Conservation (phyloP, 805 yeast species). For the Wickerhamomyces rabaulensis region DNA sequence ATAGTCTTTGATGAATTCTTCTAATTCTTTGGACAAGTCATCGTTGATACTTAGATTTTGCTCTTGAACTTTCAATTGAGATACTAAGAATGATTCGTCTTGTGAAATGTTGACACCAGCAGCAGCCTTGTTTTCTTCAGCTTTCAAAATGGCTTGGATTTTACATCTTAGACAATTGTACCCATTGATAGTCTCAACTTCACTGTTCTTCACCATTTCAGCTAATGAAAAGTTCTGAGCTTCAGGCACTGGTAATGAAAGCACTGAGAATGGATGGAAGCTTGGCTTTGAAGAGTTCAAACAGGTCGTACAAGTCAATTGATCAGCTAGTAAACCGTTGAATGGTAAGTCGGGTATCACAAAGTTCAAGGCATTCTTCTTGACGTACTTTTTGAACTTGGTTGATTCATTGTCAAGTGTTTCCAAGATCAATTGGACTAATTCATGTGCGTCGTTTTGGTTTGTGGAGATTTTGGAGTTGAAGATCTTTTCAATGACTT, state of each 20-base stretch:
- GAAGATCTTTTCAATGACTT: slow-evolving; percentile 65
- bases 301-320: slow-evolving; percentile 68
- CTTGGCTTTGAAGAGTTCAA: slow-evolving; percentile 52
- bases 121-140: slow-evolving; percentile 23
- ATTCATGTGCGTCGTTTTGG: slow-evolving; percentile 95
- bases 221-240: slow-evolving; percentile 39
- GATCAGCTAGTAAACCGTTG: slow-evolving; percentile 59
- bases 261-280: slow-evolving; percentile 58
- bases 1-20: slow-evolving; percentile 42
- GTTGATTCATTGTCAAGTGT: slow-evolving; percentile 65
- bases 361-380: slow-evolving; percentile 12
- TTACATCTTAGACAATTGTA: slow-evolving; percentile 79
- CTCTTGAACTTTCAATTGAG: slow-evolving; percentile 31
- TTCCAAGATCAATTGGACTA: slow-evolving; percentile 76
- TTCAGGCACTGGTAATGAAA: slow-evolving; percentile 72
- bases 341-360: slow-evolving; percentile 67
- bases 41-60: slow-evolving; percentile 50
- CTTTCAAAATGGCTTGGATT: slow-evolving; percentile 35
- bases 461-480: slow-evolving; percentile 68
- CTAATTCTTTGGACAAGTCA: slow-evolving; percentile 50
- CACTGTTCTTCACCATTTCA: slow-evolving; percentile 49
- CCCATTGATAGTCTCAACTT: slow-evolving; percentile 66
- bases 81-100: slow-evolving; percentile 29
- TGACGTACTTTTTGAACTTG: slow-evolving; percentile 31
- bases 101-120: slow-evolving; percentile 12